phyloP scores from a whole-genome alignment of 1,284 basidiomycete species.

The Meira miltonrushii region DNA sequence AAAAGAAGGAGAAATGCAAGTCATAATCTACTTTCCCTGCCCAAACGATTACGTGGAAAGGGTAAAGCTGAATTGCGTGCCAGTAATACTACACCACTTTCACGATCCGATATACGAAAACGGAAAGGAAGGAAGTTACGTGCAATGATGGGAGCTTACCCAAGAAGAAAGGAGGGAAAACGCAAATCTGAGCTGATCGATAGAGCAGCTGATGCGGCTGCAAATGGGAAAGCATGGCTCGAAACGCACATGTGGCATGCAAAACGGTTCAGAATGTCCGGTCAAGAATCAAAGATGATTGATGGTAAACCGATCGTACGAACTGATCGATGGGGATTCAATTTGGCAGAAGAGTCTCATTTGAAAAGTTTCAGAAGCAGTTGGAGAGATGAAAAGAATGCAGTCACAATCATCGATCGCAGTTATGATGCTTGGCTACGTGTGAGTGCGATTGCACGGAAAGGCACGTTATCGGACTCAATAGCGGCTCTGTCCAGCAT shows the following conservation, averaged over 20 bases:
- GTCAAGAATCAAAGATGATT: not conserved
- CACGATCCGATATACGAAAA: slow-evolving; percentile 9
- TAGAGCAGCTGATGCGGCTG: not conserved
- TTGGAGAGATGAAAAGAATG: slow-evolving; percentile 28
- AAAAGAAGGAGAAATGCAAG: slow-evolving; percentile 44
- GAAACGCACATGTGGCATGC: slow-evolving; percentile 52
- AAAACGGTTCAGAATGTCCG: slow-evolving; percentile 48
- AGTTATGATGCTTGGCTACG: slow-evolving; percentile 32
- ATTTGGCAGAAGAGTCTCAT: slow-evolving; percentile 41
- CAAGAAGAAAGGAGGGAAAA: not conserved
- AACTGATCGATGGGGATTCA: slow-evolving; percentile 30
- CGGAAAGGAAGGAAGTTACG: not conserved
- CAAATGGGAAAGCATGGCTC: slow-evolving; percentile 32
- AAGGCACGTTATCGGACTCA: not conserved
- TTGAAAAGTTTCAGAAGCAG: slow-evolving; percentile 42
- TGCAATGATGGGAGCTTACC: not conserved
- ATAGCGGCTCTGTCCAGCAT: not conserved
- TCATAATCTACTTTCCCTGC: slow-evolving; percentile 48
- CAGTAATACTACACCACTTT: slow-evolving; percentile 36
- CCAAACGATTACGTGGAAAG: slow-evolving; percentile 39
- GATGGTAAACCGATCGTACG: not conserved
- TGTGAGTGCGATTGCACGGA: not conserved
- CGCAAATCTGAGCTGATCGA: not conserved
- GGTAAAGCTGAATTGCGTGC: slow-evolving; percentile 42
- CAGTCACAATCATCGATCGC: slow-evolving; percentile 35